Evolutionary conservation across 2,329 filamentous ascomycete species (phyloP).

Genomic region (Pseudopithomyces chartarum): DNA sequence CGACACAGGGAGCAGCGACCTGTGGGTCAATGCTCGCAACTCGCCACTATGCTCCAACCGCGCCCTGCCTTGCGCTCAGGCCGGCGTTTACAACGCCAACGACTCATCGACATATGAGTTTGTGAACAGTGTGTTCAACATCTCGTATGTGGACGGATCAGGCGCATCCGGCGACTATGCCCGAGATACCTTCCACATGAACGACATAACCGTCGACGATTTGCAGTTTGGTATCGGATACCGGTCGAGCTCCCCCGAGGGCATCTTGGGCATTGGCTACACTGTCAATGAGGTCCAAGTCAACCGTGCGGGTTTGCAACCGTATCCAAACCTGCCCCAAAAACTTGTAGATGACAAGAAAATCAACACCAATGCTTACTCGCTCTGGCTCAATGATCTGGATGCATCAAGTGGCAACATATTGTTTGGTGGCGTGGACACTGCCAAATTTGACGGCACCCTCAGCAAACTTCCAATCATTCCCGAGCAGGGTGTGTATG

Average conservation of each 20-base stretch:
- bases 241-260: constrained; percentile 61
- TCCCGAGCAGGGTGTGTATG: constrained; percentile 53
- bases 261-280: constrained; percentile 88
- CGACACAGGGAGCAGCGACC: constrained; percentile 67
- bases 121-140: constrained; percentile 79
- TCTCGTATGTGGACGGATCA: constrained; percentile 83
- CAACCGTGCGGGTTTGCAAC: constrained; percentile 55
- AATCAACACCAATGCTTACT: constrained; percentile 70
- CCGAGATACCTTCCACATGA: constrained; percentile 71
- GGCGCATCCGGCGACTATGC: constrained; percentile 80
- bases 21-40: constrained; percentile 68
- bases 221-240: constrained; percentile 80
- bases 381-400: constrained; percentile 66
- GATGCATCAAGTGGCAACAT: constrained; percentile 71
- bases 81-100: constrained; percentile 72
- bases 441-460: constrained; percentile 70
- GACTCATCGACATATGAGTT: constrained; percentile 77
- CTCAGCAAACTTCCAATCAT: constrained; percentile 67
- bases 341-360: constrained; percentile 65
- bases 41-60: constrained; percentile 64
- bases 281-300: constrained; percentile 76
- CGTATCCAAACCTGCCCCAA: constrained; percentile 67
- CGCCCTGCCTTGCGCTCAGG: constrained; percentile 59
- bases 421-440: constrained; percentile 82
- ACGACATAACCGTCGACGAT: constrained; percentile 56